Base-by-base conservation (phyloP, 2,329 filamentous ascomycete species). In the Neonectria ditissima region DNA sequence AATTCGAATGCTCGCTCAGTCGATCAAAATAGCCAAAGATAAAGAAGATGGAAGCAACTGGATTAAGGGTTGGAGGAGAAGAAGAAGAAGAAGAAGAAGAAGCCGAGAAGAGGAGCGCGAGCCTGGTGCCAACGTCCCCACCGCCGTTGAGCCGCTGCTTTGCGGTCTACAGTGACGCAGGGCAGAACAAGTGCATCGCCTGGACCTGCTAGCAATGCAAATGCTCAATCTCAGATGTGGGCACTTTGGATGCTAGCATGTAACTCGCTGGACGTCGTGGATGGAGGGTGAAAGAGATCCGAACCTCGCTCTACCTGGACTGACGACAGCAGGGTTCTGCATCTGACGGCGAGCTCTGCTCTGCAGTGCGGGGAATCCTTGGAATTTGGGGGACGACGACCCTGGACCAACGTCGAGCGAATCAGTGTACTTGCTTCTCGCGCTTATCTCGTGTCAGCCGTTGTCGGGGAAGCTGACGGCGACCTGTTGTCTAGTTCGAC, bases 281-380 rank as follows among this genome's bases (percentile, higher is more conserved):
- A n/a, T 10, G 11, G 28, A 30, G 28, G 11, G 28, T 30, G 6
- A n/a, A n/a, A 30, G 28, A 8, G 28, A 30, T 30, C n/a, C n/a
- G n/a, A n/a, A n/a, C n/a, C n/a, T n/a, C n/a, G n/a, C n/a, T n/a
- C n/a, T n/a, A n/a, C n/a, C n/a, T n/a, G n/a, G n/a, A n/a, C n/a
- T n/a, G n/a, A n/a, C n/a, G n/a, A n/a, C n/a, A n/a, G n/a, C n/a
- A 10, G 9, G 39, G 39, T 24, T 44, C 43, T 45, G 20, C 43
- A 45, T 45, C 43, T 24, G 11, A 45, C 43, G 20, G 43, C 43
- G 43, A 45, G 44, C 22, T 47, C 44, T 47, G 44, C 22, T 47
- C 44, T 47, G 5, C 44, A 47, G 44, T 47, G 44, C 44, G 44
- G 14, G 44, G 44, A 16, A 37, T 8, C 34, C 34, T 16, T 16